phyloP scores from a whole-genome alignment of 2,329 filamentous ascomycete genomes.

The Helminthosporium solani region DNA sequence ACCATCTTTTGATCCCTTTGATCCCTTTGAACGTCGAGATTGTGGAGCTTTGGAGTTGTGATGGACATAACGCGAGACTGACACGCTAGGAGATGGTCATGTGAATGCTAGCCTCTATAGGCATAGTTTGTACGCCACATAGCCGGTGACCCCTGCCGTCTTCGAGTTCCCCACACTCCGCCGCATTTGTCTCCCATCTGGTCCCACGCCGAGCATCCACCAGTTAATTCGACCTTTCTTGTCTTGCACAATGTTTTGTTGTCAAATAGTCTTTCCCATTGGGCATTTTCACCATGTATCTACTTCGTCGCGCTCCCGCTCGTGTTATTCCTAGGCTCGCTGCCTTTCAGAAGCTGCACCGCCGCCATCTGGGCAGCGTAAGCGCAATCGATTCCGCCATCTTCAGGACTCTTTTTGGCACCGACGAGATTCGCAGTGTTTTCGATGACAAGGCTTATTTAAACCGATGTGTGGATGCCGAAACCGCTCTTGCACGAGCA shows the following conservation, averaged over 20 bases:
- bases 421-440: constrained; percentile 52
- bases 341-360: constrained; percentile 13
- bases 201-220: constrained; percentile 17
- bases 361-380: constrained; percentile 32
- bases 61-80: not conserved
- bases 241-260: not conserved
- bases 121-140: too few relatives aligned
- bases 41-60: not conserved
- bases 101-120: constrained; percentile 3
- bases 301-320: constrained; percentile 27
- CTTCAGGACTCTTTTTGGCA: constrained; percentile 55
- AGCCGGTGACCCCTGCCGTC: not conserved
- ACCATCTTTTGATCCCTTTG: too few relatives aligned
- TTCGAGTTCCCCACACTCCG: constrained; percentile 31
- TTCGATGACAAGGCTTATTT: constrained; percentile 55
- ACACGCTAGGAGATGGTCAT: constrained; percentile 1
- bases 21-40: not conserved
- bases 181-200: constrained; percentile 19
- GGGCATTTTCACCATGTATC: constrained; percentile 27
- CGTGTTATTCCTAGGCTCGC: constrained; percentile 21
- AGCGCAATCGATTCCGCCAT: constrained; percentile 52
- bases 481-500: constrained; percentile 54
- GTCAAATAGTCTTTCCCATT: not conserved
- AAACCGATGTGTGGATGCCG: constrained; percentile 51
- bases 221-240: constrained; percentile 4